Evolutionary conservation across 768 basidiomycete species (phyloP).

Genomic region (Termitomyces sp.): DNA sequence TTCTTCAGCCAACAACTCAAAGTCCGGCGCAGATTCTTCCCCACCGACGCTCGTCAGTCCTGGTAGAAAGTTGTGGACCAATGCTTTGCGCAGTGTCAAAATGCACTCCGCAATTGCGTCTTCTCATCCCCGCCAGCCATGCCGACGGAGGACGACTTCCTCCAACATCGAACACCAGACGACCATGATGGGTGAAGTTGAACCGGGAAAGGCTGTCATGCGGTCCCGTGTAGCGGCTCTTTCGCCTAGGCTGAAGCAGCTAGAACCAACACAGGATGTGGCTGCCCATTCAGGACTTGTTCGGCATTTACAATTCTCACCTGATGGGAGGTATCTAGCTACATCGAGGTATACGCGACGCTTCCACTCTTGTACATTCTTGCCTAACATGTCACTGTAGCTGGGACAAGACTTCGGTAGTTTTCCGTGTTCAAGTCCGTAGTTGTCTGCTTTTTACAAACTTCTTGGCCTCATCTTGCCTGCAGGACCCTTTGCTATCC

Average conservation of each 20-base stretch:
- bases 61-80: conserved; percentile 38
- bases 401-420: conserved; percentile 67
- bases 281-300: conserved; percentile 65
- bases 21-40: neutral
- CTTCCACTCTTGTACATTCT: neutral
- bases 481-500: conserved; percentile 48
- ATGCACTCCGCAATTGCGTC: conserved; percentile 27
- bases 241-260: conserved; percentile 46
- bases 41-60: conserved; percentile 16
- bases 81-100: conserved; percentile 36
- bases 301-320: conserved; percentile 69
- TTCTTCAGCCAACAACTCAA: conserved; percentile 18
- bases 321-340: conserved; percentile 67
- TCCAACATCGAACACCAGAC: conserved; percentile 23
- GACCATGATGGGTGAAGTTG: conserved; percentile 19
- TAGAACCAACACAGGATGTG: conserved; percentile 54
- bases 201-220: conserved; percentile 28
- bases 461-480: neutral
- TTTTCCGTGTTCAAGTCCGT: conserved; percentile 60
- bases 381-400: conserved; percentile 23
- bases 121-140: conserved; percentile 17
- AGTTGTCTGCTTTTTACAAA: neutral
- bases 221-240: conserved; percentile 51
- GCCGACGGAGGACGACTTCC: conserved; percentile 30
- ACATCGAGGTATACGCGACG: conserved; percentile 51